Evolutionary conservation across 768 basidiomycete species (phyloP), one percentile per base, ranked within the genome.

Genomic region (Boletus rex-veris): DNA sequence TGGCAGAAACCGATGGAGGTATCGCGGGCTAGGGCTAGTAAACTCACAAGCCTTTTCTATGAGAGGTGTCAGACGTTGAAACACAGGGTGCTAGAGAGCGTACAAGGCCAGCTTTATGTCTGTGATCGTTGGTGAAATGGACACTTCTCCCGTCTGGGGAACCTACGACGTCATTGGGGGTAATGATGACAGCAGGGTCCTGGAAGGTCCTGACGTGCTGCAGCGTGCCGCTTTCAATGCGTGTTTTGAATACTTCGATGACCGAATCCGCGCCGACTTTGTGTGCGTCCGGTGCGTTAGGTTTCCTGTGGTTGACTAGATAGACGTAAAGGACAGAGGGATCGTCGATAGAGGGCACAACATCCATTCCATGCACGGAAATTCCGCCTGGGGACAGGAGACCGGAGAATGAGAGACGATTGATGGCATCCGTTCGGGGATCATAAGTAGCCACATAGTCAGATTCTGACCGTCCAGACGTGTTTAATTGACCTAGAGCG

Each of bases 111-210:
- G 75, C 68, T 71, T 86, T 88, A 38, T 62, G 62, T 18, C 74
- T 73, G 56, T 83, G 75, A 54, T 88, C 85, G 60, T 90, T 91
- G 30, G 87, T 86, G 63, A 89, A 80, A 65, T 81, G 82, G 53
- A 90, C 82, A 37, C 79, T 80, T 54, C 78, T 73, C 26, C 85
- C 85, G 57, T 88, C 83, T 3, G 80, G 64, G 30, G 75, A 77
- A 28, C 88, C 87, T n/a, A 82, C 79, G 14, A 90, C 50, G 62
- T 89, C 88, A 62, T 90, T 90, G 2, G 89, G 89, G 5, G 85
- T 81, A 11, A 77, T 38, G 21, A 90, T 75, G 11, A 80, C 65
- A 12, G 44, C 11, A 7, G 77, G 72, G 62, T 85, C 77, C 35
- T 76, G 68, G 18, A 89, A 70, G 5, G 89, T 89, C 54, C 67